These are phyloP conservation scores for Neofusicoccum sp. DNA, from an alignment of 2,329 filamentous ascomycete species.

Conservation along the genomic window DNA sequence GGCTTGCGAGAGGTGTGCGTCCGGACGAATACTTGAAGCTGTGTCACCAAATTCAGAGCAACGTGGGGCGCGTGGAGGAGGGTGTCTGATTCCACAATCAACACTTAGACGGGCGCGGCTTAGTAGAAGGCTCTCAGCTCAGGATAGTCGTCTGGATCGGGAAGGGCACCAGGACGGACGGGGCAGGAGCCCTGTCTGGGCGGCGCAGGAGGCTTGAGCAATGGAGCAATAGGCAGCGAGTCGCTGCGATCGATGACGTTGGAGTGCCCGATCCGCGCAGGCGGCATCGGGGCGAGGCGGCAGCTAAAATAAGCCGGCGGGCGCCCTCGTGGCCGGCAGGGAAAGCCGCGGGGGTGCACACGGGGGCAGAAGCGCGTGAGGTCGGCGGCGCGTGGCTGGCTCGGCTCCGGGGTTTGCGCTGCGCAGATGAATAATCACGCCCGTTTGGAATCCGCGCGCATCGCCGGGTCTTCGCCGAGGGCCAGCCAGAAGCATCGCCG, in stretches of 20 bases:
- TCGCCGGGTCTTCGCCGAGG: too few species aligned
- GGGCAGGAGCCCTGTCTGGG: not conserved
- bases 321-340: not conserved
- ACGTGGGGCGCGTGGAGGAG: too few species aligned
- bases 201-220: not conserved
- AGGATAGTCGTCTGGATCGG: too few species aligned
- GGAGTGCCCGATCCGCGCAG: not conserved
- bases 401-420: not conserved
- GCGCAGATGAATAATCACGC: not conserved
- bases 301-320: not conserved
- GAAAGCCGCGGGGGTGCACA: not conserved
- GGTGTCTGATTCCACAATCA: too few species aligned
- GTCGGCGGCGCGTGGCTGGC: not conserved
- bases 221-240: not conserved
- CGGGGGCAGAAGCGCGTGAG: too few species aligned
- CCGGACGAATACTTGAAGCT: too few species aligned
- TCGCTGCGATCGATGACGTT: not conserved
- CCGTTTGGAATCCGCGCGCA: too few species aligned
- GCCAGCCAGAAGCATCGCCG: not conserved
- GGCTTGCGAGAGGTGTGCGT: too few species aligned
- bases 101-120: too few species aligned
- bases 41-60: too few species aligned
- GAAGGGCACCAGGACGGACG: too few species aligned
- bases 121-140: too few species aligned
- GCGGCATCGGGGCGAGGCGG: not conserved